These are phyloP conservation scores for Russula ochroleuca DNA, from an alignment of 768 basidiomycete genomes.

Conservation along the genomic window DNA sequence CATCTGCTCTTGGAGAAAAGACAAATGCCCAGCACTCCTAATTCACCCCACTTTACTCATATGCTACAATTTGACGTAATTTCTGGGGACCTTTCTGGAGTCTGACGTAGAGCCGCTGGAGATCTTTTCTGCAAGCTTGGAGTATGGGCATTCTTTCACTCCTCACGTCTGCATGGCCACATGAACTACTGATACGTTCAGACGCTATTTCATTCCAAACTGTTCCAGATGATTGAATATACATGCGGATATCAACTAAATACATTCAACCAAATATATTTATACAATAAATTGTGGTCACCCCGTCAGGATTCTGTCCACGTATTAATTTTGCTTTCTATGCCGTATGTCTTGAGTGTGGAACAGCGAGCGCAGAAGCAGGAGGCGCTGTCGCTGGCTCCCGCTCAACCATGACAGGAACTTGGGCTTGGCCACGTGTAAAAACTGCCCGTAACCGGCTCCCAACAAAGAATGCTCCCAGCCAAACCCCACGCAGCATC, in stretches of 20 bases:
- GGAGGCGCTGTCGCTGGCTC: not conserved
- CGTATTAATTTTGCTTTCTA: not conserved
- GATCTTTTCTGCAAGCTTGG: no score
- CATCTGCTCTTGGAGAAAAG: no score
- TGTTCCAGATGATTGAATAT: no score
- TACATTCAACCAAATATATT: not conserved
- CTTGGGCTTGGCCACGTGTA: not conserved
- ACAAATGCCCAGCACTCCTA: no score
- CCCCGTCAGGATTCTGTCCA: not conserved
- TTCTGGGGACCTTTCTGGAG: no score
- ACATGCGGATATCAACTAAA: no score
- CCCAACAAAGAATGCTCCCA: not conserved
- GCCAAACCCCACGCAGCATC: constrained; percentile 15
- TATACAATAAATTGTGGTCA: not conserved
- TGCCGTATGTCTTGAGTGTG: not conserved
- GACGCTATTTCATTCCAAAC: not conserved
- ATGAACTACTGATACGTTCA: not conserved
- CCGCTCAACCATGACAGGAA: not conserved
- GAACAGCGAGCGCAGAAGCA: not conserved
- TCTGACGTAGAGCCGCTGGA: no score
- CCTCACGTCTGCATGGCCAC: no score
- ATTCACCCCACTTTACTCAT: no score
- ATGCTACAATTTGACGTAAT: no score
- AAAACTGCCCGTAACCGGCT: not conserved
- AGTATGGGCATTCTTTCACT: no score